A percentile compares a stretch with the other conserved stretches of the same genome.
phyloP scores from a whole-genome alignment of 345 rosid species.

The Rhodamnia rubescens region DNA sequence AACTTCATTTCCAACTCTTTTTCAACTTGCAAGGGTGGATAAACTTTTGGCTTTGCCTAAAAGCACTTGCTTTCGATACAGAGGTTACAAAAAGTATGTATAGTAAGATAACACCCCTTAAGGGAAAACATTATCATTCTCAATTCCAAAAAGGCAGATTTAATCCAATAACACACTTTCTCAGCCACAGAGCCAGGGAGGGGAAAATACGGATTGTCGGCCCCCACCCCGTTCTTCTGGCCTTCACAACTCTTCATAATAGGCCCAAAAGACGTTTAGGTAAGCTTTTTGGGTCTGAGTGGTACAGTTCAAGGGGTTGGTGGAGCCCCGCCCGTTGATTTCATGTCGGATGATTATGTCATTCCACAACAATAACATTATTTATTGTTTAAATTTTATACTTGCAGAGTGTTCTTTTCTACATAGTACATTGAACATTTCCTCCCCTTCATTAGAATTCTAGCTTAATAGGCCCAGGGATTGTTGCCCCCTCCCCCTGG shows the following conservation, averaged over 20 bases:
- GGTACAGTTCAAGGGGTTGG: background rate
- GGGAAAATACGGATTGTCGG: background rate
- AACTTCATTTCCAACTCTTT: background rate
- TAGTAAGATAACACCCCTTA: background rate
- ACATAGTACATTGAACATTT: too few relatives aligned
- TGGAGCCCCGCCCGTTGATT: background rate
- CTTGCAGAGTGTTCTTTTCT: background rate
- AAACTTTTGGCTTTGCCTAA: background rate
- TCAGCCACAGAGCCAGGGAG: background rate
- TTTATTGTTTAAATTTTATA: background rate
- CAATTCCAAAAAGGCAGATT: background rate
- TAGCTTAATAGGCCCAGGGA: too few relatives aligned
- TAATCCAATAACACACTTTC: background rate
- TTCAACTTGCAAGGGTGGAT: background rate
- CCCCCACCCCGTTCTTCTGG: background rate
- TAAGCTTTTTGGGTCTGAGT: background rate
- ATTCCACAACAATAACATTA: background rate
- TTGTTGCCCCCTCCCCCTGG: too few relatives aligned
- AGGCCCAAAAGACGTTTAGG: background rate
- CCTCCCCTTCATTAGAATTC: too few relatives aligned
- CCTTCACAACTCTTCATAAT: background rate
- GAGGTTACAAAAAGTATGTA: background rate
- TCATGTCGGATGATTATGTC: background rate
- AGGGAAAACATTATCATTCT: background rate
- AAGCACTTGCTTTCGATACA: background rate